A percentile compares a stretch with the other conserved stretches of the same genome.
phyloP scores from a whole-genome alignment of 73 alveolate species.

The Paramecium primaurelia region DNA sequence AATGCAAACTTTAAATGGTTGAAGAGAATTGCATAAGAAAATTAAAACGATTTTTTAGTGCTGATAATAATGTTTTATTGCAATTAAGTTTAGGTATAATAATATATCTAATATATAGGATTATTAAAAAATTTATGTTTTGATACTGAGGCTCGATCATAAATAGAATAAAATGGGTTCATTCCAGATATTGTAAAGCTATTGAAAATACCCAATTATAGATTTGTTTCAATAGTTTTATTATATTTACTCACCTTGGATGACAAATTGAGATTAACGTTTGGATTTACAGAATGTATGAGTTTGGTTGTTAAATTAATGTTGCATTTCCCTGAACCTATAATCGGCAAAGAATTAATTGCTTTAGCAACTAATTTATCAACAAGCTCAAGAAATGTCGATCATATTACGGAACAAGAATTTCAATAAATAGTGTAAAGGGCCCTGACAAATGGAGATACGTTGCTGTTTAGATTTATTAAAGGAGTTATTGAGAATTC shows the following conservation, averaged over 20 bases:
- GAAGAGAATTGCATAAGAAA: constrained; percentile 88
- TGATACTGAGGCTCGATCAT: constrained; percentile 85
- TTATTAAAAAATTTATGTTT: constrained; percentile 89
- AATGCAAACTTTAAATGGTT: constrained; percentile 89
- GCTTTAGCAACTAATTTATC: constrained; percentile 93
- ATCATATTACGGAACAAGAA: constrained; percentile 90
- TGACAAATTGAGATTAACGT: constrained; percentile 91
- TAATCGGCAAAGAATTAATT: constrained; percentile 94
- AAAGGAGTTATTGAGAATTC: constrained; percentile 81
- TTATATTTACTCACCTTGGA: constrained; percentile 89
- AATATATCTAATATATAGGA: constrained; percentile 60
- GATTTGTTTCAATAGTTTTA: constrained; percentile 85
- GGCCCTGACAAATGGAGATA: constrained; percentile 89
- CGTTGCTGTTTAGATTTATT: constrained; percentile 85
- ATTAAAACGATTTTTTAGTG: constrained; percentile 83
- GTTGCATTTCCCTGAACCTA: constrained; percentile 94
- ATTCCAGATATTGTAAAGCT: constrained; percentile 89
- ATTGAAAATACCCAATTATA: constrained; percentile 90
- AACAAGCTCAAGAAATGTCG: constrained; percentile 91
- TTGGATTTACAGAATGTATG: constrained; percentile 94
- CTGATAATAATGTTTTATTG: constrained; percentile 79
- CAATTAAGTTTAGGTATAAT: constrained; percentile 47
- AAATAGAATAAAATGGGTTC: constrained; percentile 83
- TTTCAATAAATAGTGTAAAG: constrained; percentile 87
- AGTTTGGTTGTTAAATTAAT: constrained; percentile 83